Evolutionary conservation across 805 yeast species (phyloP).

Genomic region (Candida xyloterini): DNA sequence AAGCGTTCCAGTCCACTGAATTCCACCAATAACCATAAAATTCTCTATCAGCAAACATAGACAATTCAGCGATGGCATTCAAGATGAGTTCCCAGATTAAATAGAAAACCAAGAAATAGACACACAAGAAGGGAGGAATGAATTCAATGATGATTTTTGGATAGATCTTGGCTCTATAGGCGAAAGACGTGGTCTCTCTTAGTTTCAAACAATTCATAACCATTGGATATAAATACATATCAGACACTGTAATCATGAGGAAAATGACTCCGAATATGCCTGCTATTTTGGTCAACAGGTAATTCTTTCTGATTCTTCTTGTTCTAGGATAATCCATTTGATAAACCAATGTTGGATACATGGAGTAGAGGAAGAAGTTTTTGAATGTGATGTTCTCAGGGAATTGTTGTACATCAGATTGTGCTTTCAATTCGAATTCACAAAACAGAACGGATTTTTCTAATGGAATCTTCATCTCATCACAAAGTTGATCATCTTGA

Average conservation of each 20-base stretch:
- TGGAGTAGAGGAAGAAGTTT: slow-evolving; percentile 73
- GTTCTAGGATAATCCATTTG: slow-evolving; percentile 83
- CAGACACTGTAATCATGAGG: slow-evolving; percentile 78
- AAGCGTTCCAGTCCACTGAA: slow-evolving; percentile 88
- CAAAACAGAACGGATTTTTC: slow-evolving; percentile 63
- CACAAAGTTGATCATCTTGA: slow-evolving; percentile 30
- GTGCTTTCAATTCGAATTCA: slow-evolving; percentile 63
- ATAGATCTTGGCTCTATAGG: slow-evolving; percentile 43
- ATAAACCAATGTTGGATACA: slow-evolving; percentile 88
- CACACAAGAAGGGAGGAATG: slow-evolving; percentile 73
- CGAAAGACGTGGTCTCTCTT: slow-evolving; percentile 44
- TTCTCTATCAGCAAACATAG: slow-evolving; percentile 83
- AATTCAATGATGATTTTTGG: slow-evolving; percentile 66
- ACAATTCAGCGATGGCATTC: slow-evolving; percentile 85
- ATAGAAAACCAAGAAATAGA: slow-evolving; percentile 77
- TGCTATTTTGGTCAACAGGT: slow-evolving; percentile 61
- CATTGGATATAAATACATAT: slow-evolving; percentile 69
- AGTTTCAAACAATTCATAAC: slow-evolving; percentile 58
- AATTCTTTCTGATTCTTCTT: slow-evolving; percentile 60
- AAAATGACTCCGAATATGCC: slow-evolving; percentile 88
- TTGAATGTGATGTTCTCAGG: slow-evolving; percentile 66
- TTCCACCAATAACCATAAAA: slow-evolving; percentile 99
- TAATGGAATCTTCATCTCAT: slow-evolving; percentile 34
- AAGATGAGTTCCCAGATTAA: slow-evolving; percentile 94
- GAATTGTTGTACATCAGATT: slow-evolving; percentile 48